Conservation (phyloP, 495 filamentous ascomycete species). For the Aspergillus hancockii region DNA sequence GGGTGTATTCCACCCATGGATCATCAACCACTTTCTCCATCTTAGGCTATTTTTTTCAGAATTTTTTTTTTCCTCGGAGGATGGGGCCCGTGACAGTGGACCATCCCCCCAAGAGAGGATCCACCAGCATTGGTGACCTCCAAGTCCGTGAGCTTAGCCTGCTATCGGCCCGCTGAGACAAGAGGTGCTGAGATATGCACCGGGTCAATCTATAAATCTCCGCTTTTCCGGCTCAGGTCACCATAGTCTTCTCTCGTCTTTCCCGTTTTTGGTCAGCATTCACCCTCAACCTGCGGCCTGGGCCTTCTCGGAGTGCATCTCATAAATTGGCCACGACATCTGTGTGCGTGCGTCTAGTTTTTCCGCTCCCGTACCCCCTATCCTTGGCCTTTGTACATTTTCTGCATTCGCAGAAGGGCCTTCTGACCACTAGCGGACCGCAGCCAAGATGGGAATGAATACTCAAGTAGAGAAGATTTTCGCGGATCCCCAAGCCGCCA, state of each 20-base stretch:
- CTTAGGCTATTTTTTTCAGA: background rate
- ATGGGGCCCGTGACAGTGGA: conserved; percentile 7
- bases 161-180: conserved; percentile 3
- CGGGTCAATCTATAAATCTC: conserved; percentile 2
- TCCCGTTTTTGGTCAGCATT: background rate
- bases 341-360: background rate
- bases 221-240: background rate
- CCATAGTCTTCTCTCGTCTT: background rate
- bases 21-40: background rate
- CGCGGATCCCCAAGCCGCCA: conserved; percentile 6
- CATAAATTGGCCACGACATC: background rate
- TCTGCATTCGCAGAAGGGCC: background rate
- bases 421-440: background rate
- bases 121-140: background rate
- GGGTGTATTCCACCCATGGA: conserved; percentile 2
- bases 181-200: conserved; percentile 4
- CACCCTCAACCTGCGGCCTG: background rate
- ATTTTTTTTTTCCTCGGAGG: background rate
- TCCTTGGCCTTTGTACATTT: background rate
- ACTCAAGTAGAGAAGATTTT: conserved; percentile 28
- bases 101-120: background rate
- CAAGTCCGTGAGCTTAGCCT: conserved; percentile 20
- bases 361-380: background rate
- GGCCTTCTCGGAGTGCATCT: background rate
- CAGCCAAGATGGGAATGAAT: conserved; percentile 23